Conservation (phyloP, 2,329 filamentous ascomycete genomes). For the Ceratocystis lukuohia region DNA sequence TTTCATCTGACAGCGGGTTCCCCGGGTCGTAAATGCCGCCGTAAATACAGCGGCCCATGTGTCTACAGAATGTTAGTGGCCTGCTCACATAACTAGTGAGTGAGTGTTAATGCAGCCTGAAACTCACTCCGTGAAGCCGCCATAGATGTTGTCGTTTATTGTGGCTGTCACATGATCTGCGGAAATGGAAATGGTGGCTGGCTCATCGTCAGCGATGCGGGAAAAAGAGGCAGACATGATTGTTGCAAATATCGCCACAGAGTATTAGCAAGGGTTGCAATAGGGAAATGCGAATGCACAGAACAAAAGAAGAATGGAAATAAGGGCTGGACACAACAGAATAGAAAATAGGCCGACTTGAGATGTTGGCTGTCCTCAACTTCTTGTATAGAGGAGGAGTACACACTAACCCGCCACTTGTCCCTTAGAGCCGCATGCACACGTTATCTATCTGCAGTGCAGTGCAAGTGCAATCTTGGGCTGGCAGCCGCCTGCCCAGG, state of each 20-base stretch:
- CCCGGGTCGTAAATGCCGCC: constrained; percentile 71
- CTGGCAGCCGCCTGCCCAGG: not conserved
- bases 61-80: constrained; percentile 34
- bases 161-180: constrained; percentile 51
- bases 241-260: constrained; percentile 26
- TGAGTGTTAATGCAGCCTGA: not conserved
- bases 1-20: constrained; percentile 56
- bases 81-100: not conserved
- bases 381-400: not conserved
- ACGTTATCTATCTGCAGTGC: not conserved
- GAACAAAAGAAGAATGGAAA: not conserved
- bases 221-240: constrained; percentile 51
- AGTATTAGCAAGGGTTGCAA: not conserved
- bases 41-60: constrained; percentile 84
- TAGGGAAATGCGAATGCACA: not conserved
- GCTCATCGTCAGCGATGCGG: constrained; percentile 46
- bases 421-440: not conserved
- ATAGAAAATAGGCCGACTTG: not conserved
- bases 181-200: constrained; percentile 52
- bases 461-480: not conserved
- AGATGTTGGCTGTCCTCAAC: not conserved
- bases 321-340: not conserved
- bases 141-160: constrained; percentile 71
- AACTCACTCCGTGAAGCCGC: constrained; percentile 67
- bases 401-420: not conserved